A percentile compares a stretch with the other conserved stretches of the same genome.
Evolutionary conservation across 768 basidiomycete genomes (phyloP).

Genomic region (Pleurotus cornucopiae): DNA sequence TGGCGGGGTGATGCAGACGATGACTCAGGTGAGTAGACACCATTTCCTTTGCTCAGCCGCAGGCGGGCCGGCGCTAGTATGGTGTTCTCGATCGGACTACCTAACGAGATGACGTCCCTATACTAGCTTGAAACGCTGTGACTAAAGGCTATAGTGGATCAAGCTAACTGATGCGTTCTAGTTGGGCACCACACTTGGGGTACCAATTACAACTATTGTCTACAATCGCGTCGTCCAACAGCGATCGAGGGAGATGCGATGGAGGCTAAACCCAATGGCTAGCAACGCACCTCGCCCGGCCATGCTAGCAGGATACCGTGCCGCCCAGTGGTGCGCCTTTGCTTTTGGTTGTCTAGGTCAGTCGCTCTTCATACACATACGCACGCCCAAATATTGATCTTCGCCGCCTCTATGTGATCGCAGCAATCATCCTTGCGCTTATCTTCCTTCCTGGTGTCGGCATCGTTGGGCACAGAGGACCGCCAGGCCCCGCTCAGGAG

Average conservation of each 20-base stretch:
- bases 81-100: too few species aligned
- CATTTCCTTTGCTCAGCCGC: background rate
- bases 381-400: too few species aligned
- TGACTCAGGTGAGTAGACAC: slow-evolving; percentile 40
- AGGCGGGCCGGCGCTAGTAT: too few species aligned
- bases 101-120: too few species aligned
- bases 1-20: slow-evolving; percentile 59
- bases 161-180: slow-evolving; percentile 13
- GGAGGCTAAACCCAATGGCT: slow-evolving; percentile 20
- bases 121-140: too few species aligned
- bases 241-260: slow-evolving; percentile 24
- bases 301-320: slow-evolving; percentile 42
- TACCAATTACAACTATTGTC: slow-evolving; percentile 56
- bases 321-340: slow-evolving; percentile 50
- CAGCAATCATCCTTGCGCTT: slow-evolving; percentile 11
- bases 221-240: slow-evolving; percentile 38
- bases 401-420: background rate
- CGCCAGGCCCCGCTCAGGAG: background rate
- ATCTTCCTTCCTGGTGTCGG: slow-evolving; percentile 6
- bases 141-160: too few species aligned
- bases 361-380: slow-evolving; percentile 11
- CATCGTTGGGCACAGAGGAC: background rate
- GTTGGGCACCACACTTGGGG: slow-evolving; percentile 53
- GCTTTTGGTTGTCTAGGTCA: slow-evolving; percentile 46
- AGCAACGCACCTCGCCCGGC: slow-evolving; percentile 28